Base-by-base conservation (phyloP, 805 yeast species). In the Yamadazyma endophytica region DNA sequence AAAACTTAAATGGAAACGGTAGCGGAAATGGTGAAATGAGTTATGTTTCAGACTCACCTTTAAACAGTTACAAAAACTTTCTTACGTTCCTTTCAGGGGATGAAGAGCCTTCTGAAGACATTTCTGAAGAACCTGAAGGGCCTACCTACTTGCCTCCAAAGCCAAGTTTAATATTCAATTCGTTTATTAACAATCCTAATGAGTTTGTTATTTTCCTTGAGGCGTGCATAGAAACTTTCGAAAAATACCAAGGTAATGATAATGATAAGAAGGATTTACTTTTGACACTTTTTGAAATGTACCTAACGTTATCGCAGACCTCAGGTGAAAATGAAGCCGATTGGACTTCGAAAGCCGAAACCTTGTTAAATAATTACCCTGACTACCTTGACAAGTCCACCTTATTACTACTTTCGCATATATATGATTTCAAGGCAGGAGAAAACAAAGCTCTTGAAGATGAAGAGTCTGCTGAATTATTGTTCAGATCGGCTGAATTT, bases 171-270 rank as follows among this genome's bases (percentile, higher is more conserved):
- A 84, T 90, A 1, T 92, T 87, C 50, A 79, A 90, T 2, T 78
- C 94, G 1, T 92, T 92, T 53, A 76, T 84, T n/a, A 75, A 80
- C 43, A 86, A 83, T 50, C 88, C 92, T 0, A 75, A 79, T 48
- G 92, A 89, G 49, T 90, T 92, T 67, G 92, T 89, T 16, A 83
- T 85, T 6, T 92, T 92, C 41, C 56, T 92, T 35, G 98, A 92
- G 52, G 97, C 97, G 0, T 87, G 96, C 46, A 58, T 88, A 11
- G 85, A 81, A 44, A 70, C 83, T 9, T 84, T 84, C 49, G 88
- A 81, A 33, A 71, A 70, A 35, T 84, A 79, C 48, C 92, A 83
- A 32, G 90, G 92, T 0, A 68, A 73, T 31, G 56, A 56, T 4
- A 75, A 73, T 39, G 96, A 90, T 47, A 76, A 79, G 43, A 73